Evolutionary conservation across 257 asterid species (phyloP).

Genomic region (Fraxinus anomala): DNA sequence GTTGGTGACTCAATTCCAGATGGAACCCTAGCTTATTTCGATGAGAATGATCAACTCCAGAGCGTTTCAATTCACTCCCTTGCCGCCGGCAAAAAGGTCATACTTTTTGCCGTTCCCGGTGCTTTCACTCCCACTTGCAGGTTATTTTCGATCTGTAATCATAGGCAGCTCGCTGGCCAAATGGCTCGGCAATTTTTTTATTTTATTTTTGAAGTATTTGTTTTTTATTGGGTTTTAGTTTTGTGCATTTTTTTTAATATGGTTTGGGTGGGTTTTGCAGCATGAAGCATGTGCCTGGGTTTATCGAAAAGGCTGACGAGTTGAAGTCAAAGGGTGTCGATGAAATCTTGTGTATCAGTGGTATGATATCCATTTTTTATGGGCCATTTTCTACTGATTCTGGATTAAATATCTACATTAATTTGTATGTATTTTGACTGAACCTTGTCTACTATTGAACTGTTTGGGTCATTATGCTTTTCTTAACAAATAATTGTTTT

Average conservation of each 20-base stretch:
- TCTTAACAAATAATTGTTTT: too few species aligned
- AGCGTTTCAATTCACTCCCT: constrained; percentile 70
- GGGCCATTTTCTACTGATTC: neutral
- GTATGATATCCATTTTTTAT: constrained; percentile 28
- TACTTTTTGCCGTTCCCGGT: constrained; percentile 86
- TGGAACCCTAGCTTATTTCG: constrained; percentile 68
- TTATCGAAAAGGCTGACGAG: constrained; percentile 75
- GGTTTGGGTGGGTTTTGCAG: constrained; percentile 36
- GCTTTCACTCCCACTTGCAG: constrained; percentile 98
- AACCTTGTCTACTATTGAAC: neutral
- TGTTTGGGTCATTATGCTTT: neutral
- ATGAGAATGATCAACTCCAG: constrained; percentile 72
- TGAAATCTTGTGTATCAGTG: constrained; percentile 68
- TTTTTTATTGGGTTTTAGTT: neutral
- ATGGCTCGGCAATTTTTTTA: neutral
- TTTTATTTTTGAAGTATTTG: neutral
- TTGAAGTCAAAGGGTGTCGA: constrained; percentile 78
- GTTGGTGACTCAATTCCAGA: constrained; percentile 74
- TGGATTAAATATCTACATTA: neutral
- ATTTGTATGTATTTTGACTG: neutral
- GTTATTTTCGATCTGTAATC: constrained; percentile 22
- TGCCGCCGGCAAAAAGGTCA: constrained; percentile 71
- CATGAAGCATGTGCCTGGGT: constrained; percentile 83
- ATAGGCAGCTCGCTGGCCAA: neutral
- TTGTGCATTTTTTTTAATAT: neutral